Evolutionary conservation across 108 stramenopile genomes (phyloP), one percentile per base, ranked within the genome.

Genomic region (Cyclotella baltica): DNA sequence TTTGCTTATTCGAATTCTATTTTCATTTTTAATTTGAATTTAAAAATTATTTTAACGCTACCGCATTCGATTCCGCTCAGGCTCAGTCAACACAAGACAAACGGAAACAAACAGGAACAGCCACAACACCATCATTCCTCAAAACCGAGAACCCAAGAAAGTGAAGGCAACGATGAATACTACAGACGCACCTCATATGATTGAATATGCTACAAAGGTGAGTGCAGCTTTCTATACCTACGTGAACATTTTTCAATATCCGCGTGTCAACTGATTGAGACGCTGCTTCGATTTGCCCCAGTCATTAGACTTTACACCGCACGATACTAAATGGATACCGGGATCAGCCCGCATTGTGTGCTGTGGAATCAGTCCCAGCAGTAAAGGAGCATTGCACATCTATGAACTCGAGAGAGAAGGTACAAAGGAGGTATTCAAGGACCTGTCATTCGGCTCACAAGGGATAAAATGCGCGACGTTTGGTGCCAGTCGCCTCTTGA

Each of bases 401-500:
- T 87, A 89, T 63, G 93, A 96, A 68, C 82, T 96, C 51, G 72
- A 86, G 34, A 56, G 81, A 27, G 93, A 95, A 28, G 87, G 88
- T 19, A 77, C 89, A 22, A 88, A 90, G 63, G 76, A 80, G 11
- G 55, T 78, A 55, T 75, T 85, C 33, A 73, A 78, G 22, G 64
- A 77, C 31, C 83, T 86, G 37, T 52, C 72, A 51, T 77, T 89
- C 46, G 77, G 85, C 20, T 61, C 71, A 0, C 63, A 84, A 30
- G 96, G 93, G 22, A 90, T 96, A 78, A 96, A 96, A 78, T 96
- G 96, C 73, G 80, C 81, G 5, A 95, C 96, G n/a, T 95, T 96
- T 59, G 96, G 96, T 40, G 94, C 94, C 16, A 90, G 92, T 50
- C 75, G 87, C 22, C 46, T 90, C 9, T 86, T 86, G 36, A 85